These are phyloP conservation scores for Inga laurina DNA, from an alignment of 306 rosid species.

Conservation along the genomic window DNA sequence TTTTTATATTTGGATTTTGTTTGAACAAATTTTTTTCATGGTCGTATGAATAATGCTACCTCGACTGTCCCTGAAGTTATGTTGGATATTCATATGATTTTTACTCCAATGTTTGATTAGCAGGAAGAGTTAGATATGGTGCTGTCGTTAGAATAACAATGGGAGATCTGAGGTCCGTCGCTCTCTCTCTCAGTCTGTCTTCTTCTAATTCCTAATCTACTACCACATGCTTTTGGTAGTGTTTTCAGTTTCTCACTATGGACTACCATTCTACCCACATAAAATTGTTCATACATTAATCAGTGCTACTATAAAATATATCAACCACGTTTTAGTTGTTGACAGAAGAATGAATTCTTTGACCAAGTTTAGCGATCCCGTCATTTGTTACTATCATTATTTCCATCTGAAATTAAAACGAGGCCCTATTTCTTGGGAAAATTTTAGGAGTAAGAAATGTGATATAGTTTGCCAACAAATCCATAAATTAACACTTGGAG, in stretches of 20 bases:
- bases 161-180: constrained; percentile 55
- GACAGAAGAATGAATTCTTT: background rate
- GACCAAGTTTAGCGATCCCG: background rate
- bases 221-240: background rate
- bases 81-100: constrained; percentile 22
- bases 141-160: constrained; percentile 27
- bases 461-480: constrained; percentile 39
- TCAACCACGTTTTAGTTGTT: background rate
- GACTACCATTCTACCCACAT: background rate
- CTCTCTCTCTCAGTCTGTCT: constrained; percentile 44
- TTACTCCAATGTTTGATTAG: constrained; percentile 23
- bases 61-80: background rate
- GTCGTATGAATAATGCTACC: constrained; percentile 20
- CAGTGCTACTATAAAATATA: background rate
- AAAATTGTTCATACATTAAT: background rate
- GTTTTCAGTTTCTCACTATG: background rate
- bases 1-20: no score
- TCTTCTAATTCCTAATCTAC: background rate
- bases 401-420: no score
- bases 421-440: constrained; percentile 29
- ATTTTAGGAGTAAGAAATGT: constrained; percentile 30
- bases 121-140: constrained; percentile 29
- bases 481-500: constrained; percentile 42
- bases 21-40: background rate
- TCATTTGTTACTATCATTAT: no score